Base-by-base conservation (phyloP, 192 early-diverging fungal genomes). In the Coemansia sp. region DNA sequence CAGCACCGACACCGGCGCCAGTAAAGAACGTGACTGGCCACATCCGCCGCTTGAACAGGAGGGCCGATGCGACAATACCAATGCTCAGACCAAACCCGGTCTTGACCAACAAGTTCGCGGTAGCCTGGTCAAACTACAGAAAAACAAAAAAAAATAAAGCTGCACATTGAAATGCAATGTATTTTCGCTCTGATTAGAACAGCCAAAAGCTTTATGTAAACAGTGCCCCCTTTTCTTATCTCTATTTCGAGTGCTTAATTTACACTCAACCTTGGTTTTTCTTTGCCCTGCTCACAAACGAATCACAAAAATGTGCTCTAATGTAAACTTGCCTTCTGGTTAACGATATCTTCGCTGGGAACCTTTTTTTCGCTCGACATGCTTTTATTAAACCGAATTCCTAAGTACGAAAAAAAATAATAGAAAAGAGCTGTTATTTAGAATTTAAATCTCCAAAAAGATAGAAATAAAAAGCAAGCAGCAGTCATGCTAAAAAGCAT, bases 21-120 rank as follows among this genome's bases (percentile, higher is more conserved):
- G 89, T 89, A 10, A 88, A 83, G 50, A 92, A 82, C 51, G 90
- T 88, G 65, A 95, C 89, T 39, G 93, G 93, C 91, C 91, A 95
- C 52, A 83, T 86, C 69, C 87, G 83, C 83, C 91, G 87, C 80
- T 85, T 87, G 83, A 95, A 95, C 65, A 95, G 65, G 24, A 95
- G 78, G 39, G 90, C 91, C 22, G 91, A 92, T 28, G 89, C 85
- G n/a, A 92, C 90, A 64, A 95, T 85, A 67, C 93, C 93, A 53
- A 90, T 88, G 67, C 87, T 87, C 59, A 92, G 72, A 58, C 91
- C 93, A 55, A 91, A 78, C 18, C 90, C 91, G 42, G 87, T 83
- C 80, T 92, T 92, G 50, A 93, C 86, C 35, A 90, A 69, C 55
- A 89, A 78, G 83, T 95, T 93, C 51, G 91, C 87, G 19, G 93